phyloP scores from a whole-genome alignment of 768 basidiomycete species.

The Phallus indusiatus region DNA sequence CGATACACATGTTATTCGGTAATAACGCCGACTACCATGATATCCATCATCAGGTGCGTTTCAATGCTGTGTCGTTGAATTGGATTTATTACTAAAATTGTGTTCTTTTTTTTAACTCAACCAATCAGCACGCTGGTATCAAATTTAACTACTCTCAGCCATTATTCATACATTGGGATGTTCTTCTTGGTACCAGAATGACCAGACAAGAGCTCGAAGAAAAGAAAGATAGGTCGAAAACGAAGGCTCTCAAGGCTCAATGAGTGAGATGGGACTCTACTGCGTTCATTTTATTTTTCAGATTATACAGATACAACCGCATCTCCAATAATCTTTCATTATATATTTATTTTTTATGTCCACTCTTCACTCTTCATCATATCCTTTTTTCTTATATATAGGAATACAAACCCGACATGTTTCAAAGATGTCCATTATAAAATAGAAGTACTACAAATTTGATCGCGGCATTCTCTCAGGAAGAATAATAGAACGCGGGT shows the following conservation, averaged over 20 bases:
- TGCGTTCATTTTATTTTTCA: background rate
- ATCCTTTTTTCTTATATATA: no score
- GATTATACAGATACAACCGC: no score
- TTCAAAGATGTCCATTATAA: no score
- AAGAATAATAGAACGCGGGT: no score
- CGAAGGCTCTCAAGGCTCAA: background rate
- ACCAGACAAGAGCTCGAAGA: constrained; percentile 5
- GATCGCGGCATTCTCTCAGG: no score
- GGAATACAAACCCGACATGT: no score
- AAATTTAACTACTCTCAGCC: constrained; percentile 41
- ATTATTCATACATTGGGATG: constrained; percentile 40
- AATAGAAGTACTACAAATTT: no score
- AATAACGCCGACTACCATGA: constrained; percentile 43
- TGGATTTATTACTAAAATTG: background rate
- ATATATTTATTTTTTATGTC: no score
- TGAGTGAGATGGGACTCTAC: background rate
- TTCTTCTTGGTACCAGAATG: constrained; percentile 28
- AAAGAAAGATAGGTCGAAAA: background rate
- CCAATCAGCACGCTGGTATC: constrained; percentile 26
- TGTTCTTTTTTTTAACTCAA: background rate
- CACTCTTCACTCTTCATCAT: no score
- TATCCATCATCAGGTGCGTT: constrained; percentile 33
- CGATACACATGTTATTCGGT: constrained; percentile 32
- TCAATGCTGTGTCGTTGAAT: no score
- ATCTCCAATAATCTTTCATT: no score